Conservation (phyloP, 495 filamentous ascomycete genomes). For the Neurospora sp. region DNA sequence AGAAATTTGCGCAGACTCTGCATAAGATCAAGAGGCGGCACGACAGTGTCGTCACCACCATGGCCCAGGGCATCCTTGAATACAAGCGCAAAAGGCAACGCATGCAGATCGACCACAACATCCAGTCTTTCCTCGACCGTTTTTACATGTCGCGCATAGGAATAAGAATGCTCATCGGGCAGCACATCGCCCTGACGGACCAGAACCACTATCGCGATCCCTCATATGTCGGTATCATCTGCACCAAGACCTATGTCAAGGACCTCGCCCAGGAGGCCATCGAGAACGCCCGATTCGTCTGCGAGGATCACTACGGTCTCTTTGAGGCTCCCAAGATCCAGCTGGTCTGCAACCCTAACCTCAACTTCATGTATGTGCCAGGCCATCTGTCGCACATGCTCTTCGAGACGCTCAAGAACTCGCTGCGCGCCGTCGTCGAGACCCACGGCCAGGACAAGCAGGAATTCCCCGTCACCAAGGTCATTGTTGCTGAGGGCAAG, state of each 20-base stretch:
- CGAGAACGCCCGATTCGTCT: conserved; percentile 96
- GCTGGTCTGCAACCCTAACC: conserved; percentile 82
- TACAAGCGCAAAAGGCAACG: conserved; percentile 94
- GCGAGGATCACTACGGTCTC: conserved; percentile 96
- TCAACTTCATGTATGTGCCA: conserved; percentile 99
- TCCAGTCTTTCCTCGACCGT: conserved; percentile 92
- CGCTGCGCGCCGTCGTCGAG: conserved; percentile 90
- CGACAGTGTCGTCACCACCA: conserved; percentile 91
- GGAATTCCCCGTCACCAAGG: conserved; percentile 90
- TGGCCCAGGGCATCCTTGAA: conserved; percentile 91
- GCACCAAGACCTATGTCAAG: conserved; percentile 94
- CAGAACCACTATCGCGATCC: conserved; percentile 79
- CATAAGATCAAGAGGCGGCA: conserved; percentile 91
- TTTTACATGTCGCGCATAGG: conserved; percentile 99
- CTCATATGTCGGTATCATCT: conserved; percentile 95
- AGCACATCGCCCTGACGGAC: conserved; percentile 93
- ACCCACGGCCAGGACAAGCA: conserved; percentile 90
- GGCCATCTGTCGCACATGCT: conserved; percentile 98
- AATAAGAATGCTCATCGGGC: conserved; percentile 97
- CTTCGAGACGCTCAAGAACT: conserved; percentile 98
- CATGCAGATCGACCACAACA: conserved; percentile 96
- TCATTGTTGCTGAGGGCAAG: conserved; percentile 92
- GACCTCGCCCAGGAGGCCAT: conserved; percentile 95
- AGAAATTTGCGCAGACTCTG: conserved; percentile 71
- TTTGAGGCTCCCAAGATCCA: conserved; percentile 97